Base-by-base conservation (phyloP, 164 flowering plant species). In the Vitis labrusca region DNA sequence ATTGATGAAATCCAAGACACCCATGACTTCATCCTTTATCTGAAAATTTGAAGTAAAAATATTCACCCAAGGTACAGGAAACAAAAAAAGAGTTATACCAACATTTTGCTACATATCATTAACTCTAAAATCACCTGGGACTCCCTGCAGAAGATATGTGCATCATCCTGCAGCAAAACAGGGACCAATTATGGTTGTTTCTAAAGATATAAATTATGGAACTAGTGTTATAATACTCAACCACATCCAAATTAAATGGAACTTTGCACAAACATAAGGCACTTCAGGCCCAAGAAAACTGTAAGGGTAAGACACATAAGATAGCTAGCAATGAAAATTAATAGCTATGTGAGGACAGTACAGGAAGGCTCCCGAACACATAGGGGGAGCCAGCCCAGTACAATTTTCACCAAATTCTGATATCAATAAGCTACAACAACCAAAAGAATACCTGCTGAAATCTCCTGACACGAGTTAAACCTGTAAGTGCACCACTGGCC, bases 401-500 rank as follows among this genome's bases (percentile, higher is more conserved):
- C 27, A 23, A 23, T 3, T 37, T 37, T 37, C 44, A 6, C 7
- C 44, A 37, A 37, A 37, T 37, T 37, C 44, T 37, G 44, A 37
- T 37, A 37, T 37, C 44, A 37, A 37, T 37, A 37, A 37, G 7
- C 44, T 23, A 23, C 44, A 37, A 37, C 44, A 37, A 37, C 44
- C 23, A n/a, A 64, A 30, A 50, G 30, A 5, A 68, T 82, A 93
- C 99, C 98, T 96, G 97, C 78, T 93, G 98, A 81, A 96, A 96
- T 77, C 99, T 88, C 76, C 99, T 82, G 23, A 96, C 99, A 77
- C 98, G 97, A 64, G 98, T 96, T 72, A 96, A 79, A 50, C 98
- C 98, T 76, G 92, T 89, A 49, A 96, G 94, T 32, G 99, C 99
- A 64, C 99, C 99, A 84, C 99, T 96, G 50, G 97, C 97, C 77